Conservation (phyloP, 495 filamentous ascomycete genomes). For the Delitschia confertaspora region DNA sequence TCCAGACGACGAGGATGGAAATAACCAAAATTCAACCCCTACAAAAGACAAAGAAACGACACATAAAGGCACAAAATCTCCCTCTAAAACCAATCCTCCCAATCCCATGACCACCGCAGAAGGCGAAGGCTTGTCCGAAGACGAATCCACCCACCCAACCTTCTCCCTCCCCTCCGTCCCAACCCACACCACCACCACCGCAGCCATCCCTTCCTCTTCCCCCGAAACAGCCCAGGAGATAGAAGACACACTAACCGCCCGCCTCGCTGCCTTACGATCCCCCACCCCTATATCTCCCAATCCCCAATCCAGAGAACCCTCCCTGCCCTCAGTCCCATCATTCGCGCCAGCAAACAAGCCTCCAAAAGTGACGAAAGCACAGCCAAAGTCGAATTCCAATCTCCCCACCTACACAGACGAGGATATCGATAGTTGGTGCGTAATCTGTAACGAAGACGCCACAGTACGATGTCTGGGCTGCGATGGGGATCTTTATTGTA, state of each 20-base stretch:
- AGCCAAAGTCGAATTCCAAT: slow-evolving; percentile 30
- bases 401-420: slow-evolving; percentile 41
- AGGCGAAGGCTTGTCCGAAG: background rate
- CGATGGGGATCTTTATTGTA: slow-evolving; percentile 58
- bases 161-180: slow-evolving; percentile 30
- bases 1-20: background rate
- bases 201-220: slow-evolving; percentile 12
- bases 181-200: slow-evolving; percentile 29
- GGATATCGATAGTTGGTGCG: slow-evolving; percentile 60
- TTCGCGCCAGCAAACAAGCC: slow-evolving; percentile 40
- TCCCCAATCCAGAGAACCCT: slow-evolving; percentile 1
- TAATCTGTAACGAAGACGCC: slow-evolving; percentile 60
- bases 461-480: slow-evolving; percentile 54
- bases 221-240: slow-evolving; percentile 15
- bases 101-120: background rate
- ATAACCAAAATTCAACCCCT: too few relatives aligned
- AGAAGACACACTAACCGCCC: slow-evolving; percentile 26
- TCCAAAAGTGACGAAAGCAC: slow-evolving; percentile 25
- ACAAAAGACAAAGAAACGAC: slow-evolving; percentile 2
- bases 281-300: slow-evolving; percentile 3
- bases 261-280: slow-evolving; percentile 22
- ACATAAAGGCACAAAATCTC: background rate
- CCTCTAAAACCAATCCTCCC: background rate
- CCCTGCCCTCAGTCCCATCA: slow-evolving; percentile 47
- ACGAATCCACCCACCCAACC: slow-evolving; percentile 1